phyloP scores from a whole-genome alignment of 257 asterid species.

The Eucommia ulmoides region DNA sequence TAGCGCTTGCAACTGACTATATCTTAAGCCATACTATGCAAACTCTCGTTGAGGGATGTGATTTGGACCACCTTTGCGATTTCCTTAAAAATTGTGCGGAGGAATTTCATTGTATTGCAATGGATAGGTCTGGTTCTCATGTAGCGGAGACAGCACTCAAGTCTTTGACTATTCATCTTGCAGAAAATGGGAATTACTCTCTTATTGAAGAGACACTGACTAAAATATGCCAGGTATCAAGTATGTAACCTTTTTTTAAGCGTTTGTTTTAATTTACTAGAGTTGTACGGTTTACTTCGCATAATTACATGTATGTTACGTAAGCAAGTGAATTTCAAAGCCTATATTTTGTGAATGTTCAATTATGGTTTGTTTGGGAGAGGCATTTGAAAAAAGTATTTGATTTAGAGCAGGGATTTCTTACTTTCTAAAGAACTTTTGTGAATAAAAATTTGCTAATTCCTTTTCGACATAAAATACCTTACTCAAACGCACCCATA shows the following conservation, averaged over 20 bases:
- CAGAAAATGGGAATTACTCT: slow-evolving; percentile 40
- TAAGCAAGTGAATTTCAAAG: not conserved
- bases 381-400: not conserved
- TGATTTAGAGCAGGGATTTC: not conserved
- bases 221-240: slow-evolving; percentile 51
- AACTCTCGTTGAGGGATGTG: slow-evolving; percentile 72
- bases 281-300: not conserved
- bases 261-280: not conserved
- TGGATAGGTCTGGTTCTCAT: slow-evolving; percentile 92
- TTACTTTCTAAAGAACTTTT: too few relatives aligned
- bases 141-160: slow-evolving; percentile 89
- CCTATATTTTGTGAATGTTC: not conserved
- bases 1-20: slow-evolving; percentile 87
- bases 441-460: too few relatives aligned
- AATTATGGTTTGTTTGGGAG: not conserved
- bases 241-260: slow-evolving; percentile 1
- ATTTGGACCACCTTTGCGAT: slow-evolving; percentile 61
- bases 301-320: too few relatives aligned
- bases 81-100: slow-evolving; percentile 49
- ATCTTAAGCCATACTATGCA: slow-evolving; percentile 86
- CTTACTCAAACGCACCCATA: too few relatives aligned
- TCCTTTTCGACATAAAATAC: too few relatives aligned
- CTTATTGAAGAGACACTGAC: slow-evolving; percentile 49
- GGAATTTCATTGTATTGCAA: slow-evolving; percentile 48
- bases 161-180: slow-evolving; percentile 69